Evolutionary conservation across 2,329 filamentous ascomycete genomes (phyloP).

Genomic region (Penicillium rolfsii): DNA sequence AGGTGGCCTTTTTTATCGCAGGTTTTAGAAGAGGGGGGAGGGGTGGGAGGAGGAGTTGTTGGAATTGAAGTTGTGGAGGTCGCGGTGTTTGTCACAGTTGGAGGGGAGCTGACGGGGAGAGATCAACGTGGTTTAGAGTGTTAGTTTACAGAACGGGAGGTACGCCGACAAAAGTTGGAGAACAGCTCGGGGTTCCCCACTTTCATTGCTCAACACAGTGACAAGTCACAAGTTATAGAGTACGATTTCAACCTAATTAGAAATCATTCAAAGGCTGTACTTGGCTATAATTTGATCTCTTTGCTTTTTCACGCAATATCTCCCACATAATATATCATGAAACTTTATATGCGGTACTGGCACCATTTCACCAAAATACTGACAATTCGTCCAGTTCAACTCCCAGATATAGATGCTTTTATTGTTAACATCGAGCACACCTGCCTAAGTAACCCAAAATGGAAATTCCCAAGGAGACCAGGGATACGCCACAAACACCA

Average conservation of each 20-base stretch:
- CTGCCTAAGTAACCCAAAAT: conserved; percentile 8
- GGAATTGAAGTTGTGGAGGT: background rate
- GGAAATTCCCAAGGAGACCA: conserved; percentile 7
- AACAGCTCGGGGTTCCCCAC: background rate
- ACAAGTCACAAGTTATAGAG: background rate
- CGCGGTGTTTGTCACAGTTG: background rate
- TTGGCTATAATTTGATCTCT: background rate
- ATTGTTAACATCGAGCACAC: background rate
- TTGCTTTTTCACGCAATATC: too few species aligned
- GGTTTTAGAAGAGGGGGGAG: background rate
- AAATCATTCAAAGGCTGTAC: background rate
- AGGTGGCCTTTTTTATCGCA: background rate
- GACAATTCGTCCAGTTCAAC: background rate
- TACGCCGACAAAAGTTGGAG: background rate
- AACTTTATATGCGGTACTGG: background rate
- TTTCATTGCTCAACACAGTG: background rate
- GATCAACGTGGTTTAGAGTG: background rate
- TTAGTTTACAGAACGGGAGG: background rate
- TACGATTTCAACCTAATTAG: background rate
- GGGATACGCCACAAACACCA: conserved; percentile 24
- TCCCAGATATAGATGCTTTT: conserved; percentile 1
- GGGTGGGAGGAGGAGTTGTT: background rate
- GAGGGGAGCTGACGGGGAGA: background rate
- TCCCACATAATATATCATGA: background rate
- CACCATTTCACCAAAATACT: background rate